Base-by-base conservation (phyloP, 2,329 filamentous ascomycete species). In the Nemania serpens region DNA sequence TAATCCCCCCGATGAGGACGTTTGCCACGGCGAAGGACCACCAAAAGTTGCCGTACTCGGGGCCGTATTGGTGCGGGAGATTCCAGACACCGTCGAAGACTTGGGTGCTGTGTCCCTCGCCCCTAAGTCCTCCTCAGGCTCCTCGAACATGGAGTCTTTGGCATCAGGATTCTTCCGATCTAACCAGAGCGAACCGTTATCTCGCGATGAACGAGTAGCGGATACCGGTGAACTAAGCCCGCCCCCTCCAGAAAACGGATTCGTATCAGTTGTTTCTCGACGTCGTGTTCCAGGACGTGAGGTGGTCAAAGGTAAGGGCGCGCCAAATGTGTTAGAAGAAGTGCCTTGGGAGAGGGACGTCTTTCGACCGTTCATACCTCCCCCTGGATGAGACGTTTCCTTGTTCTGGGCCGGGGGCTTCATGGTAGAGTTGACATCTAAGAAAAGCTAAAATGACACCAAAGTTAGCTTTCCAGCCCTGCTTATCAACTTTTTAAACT, bases 391-490 rank as follows among this genome's bases (percentile, higher is more conserved):
- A 75, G 82, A 75, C 78, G 87, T 79, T 43, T 86, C 83, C 69
- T 88, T 87, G 62, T 91, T 94, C 71, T 91, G 89, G 34, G 87
- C 85, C 18, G 91, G 91, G 9, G 91, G 90, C 77, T 98, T 98
- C 68, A 97, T 81, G 36, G 93, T 90, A 37, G 95, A 97, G 75
- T 98, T 99, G 73, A 99, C 93, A 66, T 96, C 95, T 52, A 85
- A 78, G 76, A 97, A 97, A 65, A 90, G 80, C 90, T 97, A 57
- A 12, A 75, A 68, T 46, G 39, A 42, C 36, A 18, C 3, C 11
- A 58, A 66, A 61, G 62, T 74, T 64, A 73, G 67, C 62, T 66
- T 68, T 69, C 66, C 52, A 57, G 46, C 22, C 43, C 53, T 47
- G 22, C 51, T n/a, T 39, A 17, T 37, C 39, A 18, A n/a, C 25